phyloP scores from a whole-genome alignment of 2,329 filamentous ascomycete species.

The Coleophoma crateriformis region DNA sequence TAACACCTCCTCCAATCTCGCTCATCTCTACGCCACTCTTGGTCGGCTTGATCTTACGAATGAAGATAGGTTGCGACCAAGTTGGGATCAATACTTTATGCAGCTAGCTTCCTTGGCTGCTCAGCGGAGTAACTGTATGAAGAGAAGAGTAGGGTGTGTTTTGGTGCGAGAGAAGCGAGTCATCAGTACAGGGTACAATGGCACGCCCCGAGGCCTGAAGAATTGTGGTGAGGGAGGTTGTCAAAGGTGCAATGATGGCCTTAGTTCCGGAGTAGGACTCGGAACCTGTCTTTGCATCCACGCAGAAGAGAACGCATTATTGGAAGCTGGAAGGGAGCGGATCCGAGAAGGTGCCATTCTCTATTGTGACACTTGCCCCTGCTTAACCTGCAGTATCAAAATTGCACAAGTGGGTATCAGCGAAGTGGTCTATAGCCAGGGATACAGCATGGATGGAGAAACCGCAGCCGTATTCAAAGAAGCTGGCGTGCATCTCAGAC shows the following conservation, averaged over 20 bases:
- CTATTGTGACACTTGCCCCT: slow-evolving; percentile 96
- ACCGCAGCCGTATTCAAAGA: slow-evolving; percentile 77
- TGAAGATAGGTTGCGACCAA: slow-evolving; percentile 74
- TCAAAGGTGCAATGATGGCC: slow-evolving; percentile 74
- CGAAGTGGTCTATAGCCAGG: slow-evolving; percentile 91
- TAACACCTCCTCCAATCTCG: slow-evolving; percentile 71
- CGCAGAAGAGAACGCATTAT: slow-evolving; percentile 92
- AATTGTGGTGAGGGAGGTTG: slow-evolving; percentile 96
- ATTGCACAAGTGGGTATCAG: slow-evolving; percentile 94
- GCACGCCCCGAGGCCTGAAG: slow-evolving; percentile 79
- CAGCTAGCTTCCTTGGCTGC: slow-evolving; percentile 87
- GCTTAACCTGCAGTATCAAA: slow-evolving; percentile 96
- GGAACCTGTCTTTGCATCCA: slow-evolving; percentile 94
- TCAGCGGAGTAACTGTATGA: slow-evolving; percentile 95
- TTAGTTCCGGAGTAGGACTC: slow-evolving; percentile 64
- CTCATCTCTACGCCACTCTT: slow-evolving; percentile 68
- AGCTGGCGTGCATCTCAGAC: slow-evolving; percentile 78
- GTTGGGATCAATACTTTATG: slow-evolving; percentile 99
- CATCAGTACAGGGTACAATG: slow-evolving; percentile 95
- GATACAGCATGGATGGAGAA: slow-evolving; percentile 89
- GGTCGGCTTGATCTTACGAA: slow-evolving; percentile 71
- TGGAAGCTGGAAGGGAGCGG: slow-evolving; percentile 89
- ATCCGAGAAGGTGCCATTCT: slow-evolving; percentile 77
- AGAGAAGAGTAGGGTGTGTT: slow-evolving; percentile 90
- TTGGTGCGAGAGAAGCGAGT: slow-evolving; percentile 82